phyloP scores from a whole-genome alignment of 441 rosid species.

The Syzygium malaccense region DNA sequence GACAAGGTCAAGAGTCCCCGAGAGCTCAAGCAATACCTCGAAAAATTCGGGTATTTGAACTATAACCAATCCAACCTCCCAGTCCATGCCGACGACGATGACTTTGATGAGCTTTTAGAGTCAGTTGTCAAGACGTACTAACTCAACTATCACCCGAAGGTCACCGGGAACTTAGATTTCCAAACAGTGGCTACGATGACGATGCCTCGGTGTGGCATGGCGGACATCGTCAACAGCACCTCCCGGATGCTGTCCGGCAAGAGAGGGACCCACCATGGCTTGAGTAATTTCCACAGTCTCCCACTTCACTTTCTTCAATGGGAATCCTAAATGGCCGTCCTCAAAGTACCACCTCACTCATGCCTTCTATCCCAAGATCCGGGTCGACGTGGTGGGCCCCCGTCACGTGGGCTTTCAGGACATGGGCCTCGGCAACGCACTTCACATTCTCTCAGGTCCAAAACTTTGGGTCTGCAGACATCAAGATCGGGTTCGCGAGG shows the following conservation, averaged over 20 bases:
- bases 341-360: constrained; percentile 6
- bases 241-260: neutral
- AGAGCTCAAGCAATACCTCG: neutral
- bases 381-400: neutral
- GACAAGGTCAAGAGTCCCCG: neutral
- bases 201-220: constrained; percentile 19
- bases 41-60: neutral
- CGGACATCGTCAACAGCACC: constrained; percentile 8
- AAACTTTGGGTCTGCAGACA: neutral
- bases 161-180: constrained; percentile 14
- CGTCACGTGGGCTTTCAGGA: neutral
- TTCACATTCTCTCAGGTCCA: constrained; percentile 3
- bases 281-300: constrained; percentile 1
- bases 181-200: constrained; percentile 10
- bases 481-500: neutral
- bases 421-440: constrained; percentile 4
- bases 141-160: constrained; percentile 8
- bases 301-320: constrained; percentile 5
- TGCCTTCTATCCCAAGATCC: neutral
- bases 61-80: neutral
- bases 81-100: neutral
- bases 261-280: neutral
- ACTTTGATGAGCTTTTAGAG: constrained; percentile 25
- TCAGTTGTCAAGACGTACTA: constrained; percentile 21
- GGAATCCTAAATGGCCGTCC: constrained; percentile 4